Evolutionary conservation across 2,329 filamentous ascomycete species (phyloP), one percentile per base, ranked within the genome.

Genomic region (Alternaria arborescens): DNA sequence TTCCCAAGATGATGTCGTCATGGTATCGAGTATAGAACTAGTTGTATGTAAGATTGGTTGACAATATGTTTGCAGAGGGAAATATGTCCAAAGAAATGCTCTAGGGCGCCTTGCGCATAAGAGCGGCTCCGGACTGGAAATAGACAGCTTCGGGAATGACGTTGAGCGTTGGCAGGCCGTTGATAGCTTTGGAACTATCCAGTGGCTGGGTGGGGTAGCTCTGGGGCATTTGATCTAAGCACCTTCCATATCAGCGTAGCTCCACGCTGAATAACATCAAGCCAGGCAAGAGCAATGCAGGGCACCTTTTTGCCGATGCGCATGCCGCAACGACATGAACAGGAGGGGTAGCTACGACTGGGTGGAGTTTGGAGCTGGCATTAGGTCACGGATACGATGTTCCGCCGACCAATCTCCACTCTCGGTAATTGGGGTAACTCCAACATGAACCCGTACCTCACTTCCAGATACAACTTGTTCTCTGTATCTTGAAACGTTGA

Each of bases 1-100:
- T 74, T 85, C 74, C 87, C 87, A 89, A 57, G 59, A 46, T 52
- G 60, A 12, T 48, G 47, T 60, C 41, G 66, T 42, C 67, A 74
- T 75, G 28, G 16, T 78, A 10, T 43, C 1, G 5, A 2, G 14
- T 38, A 12, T 30, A n/a, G 30, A 30, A 22, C 8, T n/a, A 8
- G 20, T 1, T 26, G 22, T 16, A 28, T 8, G 8, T 20, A 26
- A 28, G 7, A 16, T 16, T 18, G 11, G 11, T 22, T 3, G 28
- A 4, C 8, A 14, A 18, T 50, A 22, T 47, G 5, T 30, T 28
- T n/a, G 26, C 26, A 2, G n/a, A 38, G 22, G 12, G 24, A 20
- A 18, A 24, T 22, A 32, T 34, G 32, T 36, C 18, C 6, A 20
- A 20, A n/a, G 32, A 24, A 20, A 24, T n/a, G 14, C n/a, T 5